Evolutionary conservation across 2,329 filamentous ascomycete genomes (phyloP).

Genomic region (Sclerotinia spermophila): DNA sequence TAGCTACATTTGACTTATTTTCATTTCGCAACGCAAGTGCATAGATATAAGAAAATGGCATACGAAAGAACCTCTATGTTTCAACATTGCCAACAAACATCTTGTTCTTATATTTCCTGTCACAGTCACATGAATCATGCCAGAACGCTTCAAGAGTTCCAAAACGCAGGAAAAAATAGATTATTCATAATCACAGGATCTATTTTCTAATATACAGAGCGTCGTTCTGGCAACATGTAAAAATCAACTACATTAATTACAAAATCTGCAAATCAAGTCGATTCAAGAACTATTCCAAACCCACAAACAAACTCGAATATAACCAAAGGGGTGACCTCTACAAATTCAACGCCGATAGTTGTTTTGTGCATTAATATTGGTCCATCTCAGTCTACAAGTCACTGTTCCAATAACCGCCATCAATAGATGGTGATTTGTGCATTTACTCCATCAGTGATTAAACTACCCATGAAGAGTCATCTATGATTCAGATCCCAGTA

Average conservation of each 20-base stretch:
- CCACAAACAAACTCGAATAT: background rate
- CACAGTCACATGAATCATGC: too few species aligned
- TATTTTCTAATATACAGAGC: background rate
- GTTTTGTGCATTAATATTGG: too few species aligned
- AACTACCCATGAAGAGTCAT: background rate
- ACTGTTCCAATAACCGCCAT: background rate
- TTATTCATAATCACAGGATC: background rate
- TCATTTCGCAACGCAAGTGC: background rate
- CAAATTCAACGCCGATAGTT: background rate
- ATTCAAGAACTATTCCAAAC: too few species aligned
- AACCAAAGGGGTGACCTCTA: background rate
- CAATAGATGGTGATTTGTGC: background rate
- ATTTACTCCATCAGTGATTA: background rate
- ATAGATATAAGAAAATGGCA: background rate
- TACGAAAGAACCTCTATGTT: background rate
- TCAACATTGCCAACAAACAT: background rate
- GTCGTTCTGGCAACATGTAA: too few species aligned
- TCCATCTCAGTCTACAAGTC: background rate
- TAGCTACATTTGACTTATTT: background rate
- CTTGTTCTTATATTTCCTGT: background rate
- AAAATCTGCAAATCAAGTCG: too few species aligned
- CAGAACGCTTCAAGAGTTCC: background rate
- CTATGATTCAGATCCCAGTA: too few species aligned
- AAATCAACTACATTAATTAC: background rate
- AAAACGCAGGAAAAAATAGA: too few species aligned